phyloP scores from a whole-genome alignment of 192 early-diverging fungal species.

The Spinellus fusiger region DNA sequence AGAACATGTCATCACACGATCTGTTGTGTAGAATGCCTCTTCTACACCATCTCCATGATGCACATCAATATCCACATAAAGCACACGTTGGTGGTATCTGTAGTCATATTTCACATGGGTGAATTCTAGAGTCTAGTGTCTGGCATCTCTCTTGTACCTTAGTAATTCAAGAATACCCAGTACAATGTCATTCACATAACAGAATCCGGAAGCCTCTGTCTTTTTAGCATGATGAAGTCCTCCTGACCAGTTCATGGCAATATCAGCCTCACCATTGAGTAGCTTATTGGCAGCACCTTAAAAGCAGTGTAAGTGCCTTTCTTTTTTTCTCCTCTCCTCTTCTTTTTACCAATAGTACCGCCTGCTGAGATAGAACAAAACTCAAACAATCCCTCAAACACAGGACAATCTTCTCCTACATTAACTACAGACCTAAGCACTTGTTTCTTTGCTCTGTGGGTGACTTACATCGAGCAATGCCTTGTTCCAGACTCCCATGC shows the following conservation, averaged over 20 bases:
- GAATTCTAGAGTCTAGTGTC: not conserved
- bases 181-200: slow-evolving; percentile 96
- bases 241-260: slow-evolving; percentile 87
- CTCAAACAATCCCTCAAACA: slow-evolving; percentile 94
- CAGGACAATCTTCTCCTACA: slow-evolving; percentile 90
- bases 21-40: slow-evolving; percentile 98
- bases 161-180: slow-evolving; percentile 82
- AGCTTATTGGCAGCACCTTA: slow-evolving; percentile 62
- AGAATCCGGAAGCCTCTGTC: slow-evolving; percentile 87
- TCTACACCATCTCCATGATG: slow-evolving; percentile 99
- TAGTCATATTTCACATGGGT: not conserved
- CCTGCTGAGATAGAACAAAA: slow-evolving; percentile 89
- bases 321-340: too few species aligned
- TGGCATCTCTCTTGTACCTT: slow-evolving; percentile 35
- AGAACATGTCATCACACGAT: slow-evolving; percentile 97
- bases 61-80: slow-evolving; percentile 98
- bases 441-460: not conserved
- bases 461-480: slow-evolving; percentile 45
- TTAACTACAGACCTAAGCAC: slow-evolving; percentile 47
- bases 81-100: slow-evolving; percentile 79
- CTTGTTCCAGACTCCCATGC: slow-evolving; percentile 48
- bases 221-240: slow-evolving; percentile 83
- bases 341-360: slow-evolving; percentile 71
- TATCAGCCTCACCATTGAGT: slow-evolving; percentile 49
- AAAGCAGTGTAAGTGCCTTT: not conserved